Base-by-base conservation (phyloP, 148 eudicot genomes). In the Beta vulgaris region DNA sequence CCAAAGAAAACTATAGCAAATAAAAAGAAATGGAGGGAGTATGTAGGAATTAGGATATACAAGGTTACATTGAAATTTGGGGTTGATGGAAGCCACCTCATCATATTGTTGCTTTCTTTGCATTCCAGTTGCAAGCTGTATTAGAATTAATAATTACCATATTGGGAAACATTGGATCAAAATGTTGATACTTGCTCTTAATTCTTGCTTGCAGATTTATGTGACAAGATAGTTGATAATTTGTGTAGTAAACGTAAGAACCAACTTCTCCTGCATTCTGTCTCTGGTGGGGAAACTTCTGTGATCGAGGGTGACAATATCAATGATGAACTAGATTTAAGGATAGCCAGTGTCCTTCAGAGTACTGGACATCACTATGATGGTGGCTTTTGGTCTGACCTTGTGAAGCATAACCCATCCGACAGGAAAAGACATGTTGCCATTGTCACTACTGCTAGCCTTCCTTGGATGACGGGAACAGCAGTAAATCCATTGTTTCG, bases 381-480 rank as follows among this genome's bases (percentile, higher is more conserved):
- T 65, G 97, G 96, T 78, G 93, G 98, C 49, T 88, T 94, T 71
- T 90, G 96, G 96, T 74, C 86, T 0, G 88, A 90, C 55, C 72
- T 85, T 39, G 70, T 79, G 21, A 95, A 89, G 78, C 80, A 31
- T 36, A 81, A 82, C 11, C 69, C 74, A 18, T 74, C 91, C 13
- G 83, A 84, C 71, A 81, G 82, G 83, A 86, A 87, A 86, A 82
- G 98, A 83, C 93, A 92, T 71, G 97, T 95, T 46, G 97, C 98
- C 43, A 95, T 95, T 72, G 97, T 95, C 57, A 95, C 98, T 43
- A 95, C 98, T 73, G 98, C 98, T 70, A 92, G 97, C 85, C 96
- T 95, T 66, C 98, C 98, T 76, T 95, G 98, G 98, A 87, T 95
- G 98, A 95, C 98, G 6, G 98, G 98, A 74, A 95, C 98, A 46